Evolutionary conservation across 139 green algal species (phyloP).

Genomic region (Raphidocelis subcapitata): DNA sequence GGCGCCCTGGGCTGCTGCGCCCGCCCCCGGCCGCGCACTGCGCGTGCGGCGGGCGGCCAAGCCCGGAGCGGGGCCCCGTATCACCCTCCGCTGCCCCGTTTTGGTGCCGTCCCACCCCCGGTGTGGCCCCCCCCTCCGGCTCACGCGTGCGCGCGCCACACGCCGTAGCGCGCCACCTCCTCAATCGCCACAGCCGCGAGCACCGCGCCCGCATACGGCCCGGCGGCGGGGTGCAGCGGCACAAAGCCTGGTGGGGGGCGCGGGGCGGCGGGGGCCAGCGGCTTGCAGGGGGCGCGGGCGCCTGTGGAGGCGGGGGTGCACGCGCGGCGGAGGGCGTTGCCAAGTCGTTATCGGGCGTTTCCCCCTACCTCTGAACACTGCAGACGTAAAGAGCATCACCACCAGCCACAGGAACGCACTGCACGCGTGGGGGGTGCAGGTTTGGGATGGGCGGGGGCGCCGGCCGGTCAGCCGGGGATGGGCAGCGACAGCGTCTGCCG

Average conservation of each 20-base stretch:
- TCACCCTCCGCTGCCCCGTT: too few species aligned
- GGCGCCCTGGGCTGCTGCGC: too few species aligned
- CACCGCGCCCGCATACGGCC: constrained; percentile 43
- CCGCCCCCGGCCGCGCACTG: too few species aligned
- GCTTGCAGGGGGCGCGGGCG: too few species aligned
- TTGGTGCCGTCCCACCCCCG: too few species aligned
- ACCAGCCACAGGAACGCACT: constrained; percentile 57
- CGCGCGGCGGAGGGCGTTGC: neutral
- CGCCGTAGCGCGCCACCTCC: constrained; percentile 33
- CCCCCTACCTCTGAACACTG: constrained; percentile 33
- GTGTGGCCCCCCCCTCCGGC: too few species aligned
- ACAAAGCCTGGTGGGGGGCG: constrained; percentile 36
- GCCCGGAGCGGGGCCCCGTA: too few species aligned
- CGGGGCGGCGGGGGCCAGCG: neutral
- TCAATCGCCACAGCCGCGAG: constrained; percentile 38
- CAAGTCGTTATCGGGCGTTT: neutral
- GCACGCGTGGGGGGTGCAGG: too few species aligned
- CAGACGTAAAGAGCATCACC: constrained; percentile 40
- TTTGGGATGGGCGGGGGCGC: too few species aligned
- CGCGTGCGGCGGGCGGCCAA: too few species aligned
- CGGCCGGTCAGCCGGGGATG: too few species aligned
- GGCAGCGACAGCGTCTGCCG: neutral
- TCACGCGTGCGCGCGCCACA: constrained; percentile 31
- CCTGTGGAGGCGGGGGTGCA: neutral
- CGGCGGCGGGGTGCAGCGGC: constrained; percentile 7